Conservation (phyloP, 2,329 filamentous ascomycete genomes). For the Orbilia quercus region DNA sequence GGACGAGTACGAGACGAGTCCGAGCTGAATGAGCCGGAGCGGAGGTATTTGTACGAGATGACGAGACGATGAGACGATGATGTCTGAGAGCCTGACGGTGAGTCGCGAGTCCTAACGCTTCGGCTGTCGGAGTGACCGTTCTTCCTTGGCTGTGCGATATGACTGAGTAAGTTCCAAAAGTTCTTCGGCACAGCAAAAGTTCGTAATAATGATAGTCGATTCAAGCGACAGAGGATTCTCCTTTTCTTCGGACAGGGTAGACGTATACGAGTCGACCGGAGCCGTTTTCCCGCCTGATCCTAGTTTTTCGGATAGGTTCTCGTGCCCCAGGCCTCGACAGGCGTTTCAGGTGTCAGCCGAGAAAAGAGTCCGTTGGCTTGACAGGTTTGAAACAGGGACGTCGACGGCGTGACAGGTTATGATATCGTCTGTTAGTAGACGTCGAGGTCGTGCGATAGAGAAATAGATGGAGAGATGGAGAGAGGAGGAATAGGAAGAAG, state of each 20-base stretch:
- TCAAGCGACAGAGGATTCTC: neutral
- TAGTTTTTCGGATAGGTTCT: conserved; percentile 45
- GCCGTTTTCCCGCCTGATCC: conserved; percentile 44
- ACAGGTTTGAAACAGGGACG: conserved; percentile 32
- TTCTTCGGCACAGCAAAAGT: conserved; percentile 8
- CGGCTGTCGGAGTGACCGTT: neutral
- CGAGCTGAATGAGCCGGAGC: neutral
- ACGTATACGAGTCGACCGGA: conserved; percentile 27
- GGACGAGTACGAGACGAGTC: no score
- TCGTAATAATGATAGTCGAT: neutral
- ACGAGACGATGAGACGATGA: neutral
- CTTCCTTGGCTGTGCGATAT: neutral
- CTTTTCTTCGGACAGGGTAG: conserved; percentile 1
- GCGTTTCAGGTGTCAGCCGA: conserved; percentile 34
- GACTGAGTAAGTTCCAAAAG: no score
- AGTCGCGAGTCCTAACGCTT: conserved; percentile 3
- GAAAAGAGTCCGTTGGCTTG: conserved; percentile 27
- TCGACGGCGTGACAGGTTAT: conserved; percentile 24
- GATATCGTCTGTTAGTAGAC: conserved; percentile 23
- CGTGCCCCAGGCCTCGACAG: conserved; percentile 37
- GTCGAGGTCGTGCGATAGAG: conserved; percentile 19
- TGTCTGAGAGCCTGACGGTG: neutral
- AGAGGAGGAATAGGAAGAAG: neutral
- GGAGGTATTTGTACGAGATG: neutral
- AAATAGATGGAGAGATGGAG: no score